These are phyloP conservation scores for Trametes sp. DNA, from an alignment of 1,284 basidiomycete genomes.

Conservation along the genomic window DNA sequence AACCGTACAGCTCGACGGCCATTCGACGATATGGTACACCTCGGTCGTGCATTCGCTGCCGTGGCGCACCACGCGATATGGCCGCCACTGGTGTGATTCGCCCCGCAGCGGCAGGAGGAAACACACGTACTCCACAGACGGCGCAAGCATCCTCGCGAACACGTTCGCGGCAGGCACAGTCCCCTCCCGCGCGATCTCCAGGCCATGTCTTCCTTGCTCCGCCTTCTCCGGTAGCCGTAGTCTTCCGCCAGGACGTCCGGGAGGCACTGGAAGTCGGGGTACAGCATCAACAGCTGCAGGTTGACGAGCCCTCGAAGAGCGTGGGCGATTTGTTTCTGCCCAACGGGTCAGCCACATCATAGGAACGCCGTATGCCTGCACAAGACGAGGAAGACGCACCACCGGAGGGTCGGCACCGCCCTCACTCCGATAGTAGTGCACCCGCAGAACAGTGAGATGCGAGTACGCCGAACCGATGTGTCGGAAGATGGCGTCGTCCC, in stretches of 20 bases:
- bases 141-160: background rate
- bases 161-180: background rate
- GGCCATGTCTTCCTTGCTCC: too few species aligned
- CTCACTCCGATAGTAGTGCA: slow-evolving; percentile 3
- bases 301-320: background rate
- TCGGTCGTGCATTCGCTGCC: background rate
- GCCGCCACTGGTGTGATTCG: background rate
- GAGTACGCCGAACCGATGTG: slow-evolving; percentile 4
- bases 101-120: background rate
- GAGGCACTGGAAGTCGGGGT: slow-evolving; percentile 13
- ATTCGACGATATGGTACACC: background rate
- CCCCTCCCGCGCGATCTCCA: background rate
- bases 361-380: background rate
- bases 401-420: background rate
- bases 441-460: background rate
- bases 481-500: background rate
- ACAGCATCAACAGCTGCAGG: slow-evolving; percentile 3
- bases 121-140: background rate
- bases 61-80: background rate
- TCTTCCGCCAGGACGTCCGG: background rate
- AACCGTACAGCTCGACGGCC: too few species aligned
- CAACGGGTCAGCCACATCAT: background rate
- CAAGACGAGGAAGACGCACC: background rate
- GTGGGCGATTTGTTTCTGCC: slow-evolving; percentile 1
- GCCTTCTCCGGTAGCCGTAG: too few species aligned